A percentile compares a stretch with the other conserved stretches of the same genome.
Evolutionary conservation across 2,329 filamentous ascomycete species (phyloP).

Genomic region (Nakataea oryzae): DNA sequence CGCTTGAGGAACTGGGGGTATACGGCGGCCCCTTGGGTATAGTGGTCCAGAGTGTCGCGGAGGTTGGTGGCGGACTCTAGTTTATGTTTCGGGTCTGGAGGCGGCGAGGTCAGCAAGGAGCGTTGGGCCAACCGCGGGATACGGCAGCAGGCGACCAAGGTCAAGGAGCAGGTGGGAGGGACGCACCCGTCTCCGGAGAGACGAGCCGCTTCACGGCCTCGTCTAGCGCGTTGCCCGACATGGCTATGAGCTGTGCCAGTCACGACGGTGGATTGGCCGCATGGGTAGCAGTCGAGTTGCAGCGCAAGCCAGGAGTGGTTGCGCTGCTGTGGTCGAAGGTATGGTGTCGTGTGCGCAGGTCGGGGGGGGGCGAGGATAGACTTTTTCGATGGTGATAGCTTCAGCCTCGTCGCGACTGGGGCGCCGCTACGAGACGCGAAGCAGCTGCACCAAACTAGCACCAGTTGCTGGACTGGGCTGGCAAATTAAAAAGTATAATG

Average conservation of each 20-base stretch:
- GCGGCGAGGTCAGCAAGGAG: background rate
- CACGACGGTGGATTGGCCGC: background rate
- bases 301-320: background rate
- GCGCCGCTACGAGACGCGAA: background rate
- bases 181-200: slow-evolving; percentile 43
- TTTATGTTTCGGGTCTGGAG: slow-evolving; percentile 68
- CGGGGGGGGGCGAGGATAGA: background rate
- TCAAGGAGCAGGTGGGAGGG: slow-evolving; percentile 1
- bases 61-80: slow-evolving; percentile 74
- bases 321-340: background rate
- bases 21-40: slow-evolving; percentile 58
- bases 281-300: background rate
- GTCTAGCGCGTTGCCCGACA: slow-evolving; percentile 52
- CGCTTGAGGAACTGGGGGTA: slow-evolving; percentile 78
- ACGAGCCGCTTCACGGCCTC: slow-evolving; percentile 52
- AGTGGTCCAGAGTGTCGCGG: slow-evolving; percentile 85
- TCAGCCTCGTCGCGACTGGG: background rate
- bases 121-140: background rate
- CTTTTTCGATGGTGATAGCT: background rate
- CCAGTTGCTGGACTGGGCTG: background rate
- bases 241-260: slow-evolving; percentile 22
- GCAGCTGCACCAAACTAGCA: background rate
- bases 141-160: too few relatives aligned
- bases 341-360: background rate
- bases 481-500: background rate